A percentile compares a stretch with the other conserved stretches of the same genome.
Evolutionary conservation across 768 basidiomycete genomes (phyloP).

Genomic region (Agrocybe praecox): DNA sequence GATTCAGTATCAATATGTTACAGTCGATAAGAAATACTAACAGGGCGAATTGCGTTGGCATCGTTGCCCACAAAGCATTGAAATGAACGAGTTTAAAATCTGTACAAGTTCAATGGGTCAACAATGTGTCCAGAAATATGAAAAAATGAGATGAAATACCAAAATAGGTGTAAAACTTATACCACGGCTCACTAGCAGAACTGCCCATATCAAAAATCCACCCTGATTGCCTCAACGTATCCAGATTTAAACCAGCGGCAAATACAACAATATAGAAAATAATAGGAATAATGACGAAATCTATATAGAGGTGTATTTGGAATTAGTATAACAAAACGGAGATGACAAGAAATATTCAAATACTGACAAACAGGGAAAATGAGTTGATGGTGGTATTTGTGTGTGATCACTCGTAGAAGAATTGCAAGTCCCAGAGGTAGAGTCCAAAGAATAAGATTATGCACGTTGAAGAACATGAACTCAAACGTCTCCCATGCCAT

Average conservation of each 20-base stretch:
- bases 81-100: constrained; percentile 47
- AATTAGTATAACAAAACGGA: not conserved
- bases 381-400: constrained; percentile 81
- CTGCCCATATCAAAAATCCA: constrained; percentile 85
- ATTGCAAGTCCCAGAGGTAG: constrained; percentile 79
- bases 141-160: constrained; percentile 45
- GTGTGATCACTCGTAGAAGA: constrained; percentile 78
- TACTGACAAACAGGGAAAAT: constrained; percentile 81
- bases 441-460: constrained; percentile 76
- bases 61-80: constrained; percentile 71
- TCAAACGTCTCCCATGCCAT: constrained; percentile 66
- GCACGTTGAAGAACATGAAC: constrained; percentile 64
- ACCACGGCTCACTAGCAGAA: constrained; percentile 60
- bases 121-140: constrained; percentile 25
- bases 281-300: constrained; percentile 78
- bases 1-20: not conserved
- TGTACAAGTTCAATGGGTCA: constrained; percentile 48
- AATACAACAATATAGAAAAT: constrained; percentile 84
- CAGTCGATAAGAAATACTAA: constrained; percentile 36
- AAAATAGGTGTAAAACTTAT: constrained; percentile 80
- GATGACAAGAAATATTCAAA: not conserved
- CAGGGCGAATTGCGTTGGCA: constrained; percentile 95
- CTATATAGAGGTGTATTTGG: constrained; percentile 33
- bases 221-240: constrained; percentile 58
- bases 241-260: constrained; percentile 62